phyloP scores from a whole-genome alignment of 2,329 filamentous ascomycete species.

The Triangularia verruculosa region DNA sequence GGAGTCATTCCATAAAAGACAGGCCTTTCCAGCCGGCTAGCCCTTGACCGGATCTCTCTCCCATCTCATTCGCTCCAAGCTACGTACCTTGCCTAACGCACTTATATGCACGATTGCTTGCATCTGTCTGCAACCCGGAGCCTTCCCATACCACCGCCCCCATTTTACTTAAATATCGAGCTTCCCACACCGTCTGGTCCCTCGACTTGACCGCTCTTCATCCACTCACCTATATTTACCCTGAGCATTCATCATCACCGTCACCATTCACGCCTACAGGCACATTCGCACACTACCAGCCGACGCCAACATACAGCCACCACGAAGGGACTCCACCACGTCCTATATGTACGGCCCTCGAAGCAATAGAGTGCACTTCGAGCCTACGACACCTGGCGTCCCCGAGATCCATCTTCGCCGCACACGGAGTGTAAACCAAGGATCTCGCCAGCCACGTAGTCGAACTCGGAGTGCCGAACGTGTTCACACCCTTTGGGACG shows the following conservation, averaged over 20 bases:
- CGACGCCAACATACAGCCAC: neutral
- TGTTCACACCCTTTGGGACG: constrained; percentile 28
- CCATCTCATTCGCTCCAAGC: constrained; percentile 1
- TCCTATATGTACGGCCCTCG: constrained; percentile 7
- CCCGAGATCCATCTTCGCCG: constrained; percentile 5
- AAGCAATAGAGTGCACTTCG: constrained; percentile 3
- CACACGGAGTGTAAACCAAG: constrained; percentile 5
- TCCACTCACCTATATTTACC: neutral
- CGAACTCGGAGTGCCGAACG: constrained; percentile 27
- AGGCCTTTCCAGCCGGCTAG: neutral
- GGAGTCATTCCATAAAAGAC: constrained; percentile 1
- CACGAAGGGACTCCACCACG: neutral
- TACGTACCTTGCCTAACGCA: constrained; percentile 6
- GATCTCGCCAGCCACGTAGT: constrained; percentile 12
- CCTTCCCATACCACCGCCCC: constrained; percentile 1
- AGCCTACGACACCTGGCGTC: neutral
- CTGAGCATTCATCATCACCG: neutral
- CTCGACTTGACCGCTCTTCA: neutral
- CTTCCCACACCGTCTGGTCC: neutral
- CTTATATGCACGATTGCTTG: constrained; percentile 10
- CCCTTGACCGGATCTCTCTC: neutral
- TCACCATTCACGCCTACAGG: neutral
- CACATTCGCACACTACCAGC: neutral
- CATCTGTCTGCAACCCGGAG: constrained; percentile 2
- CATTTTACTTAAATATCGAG: constrained; percentile 3